Evolutionary conservation across 441 rosid genomes (phyloP), one percentile per base, ranked within the genome.

Genomic region (Euphorbia schlechtendalii): DNA sequence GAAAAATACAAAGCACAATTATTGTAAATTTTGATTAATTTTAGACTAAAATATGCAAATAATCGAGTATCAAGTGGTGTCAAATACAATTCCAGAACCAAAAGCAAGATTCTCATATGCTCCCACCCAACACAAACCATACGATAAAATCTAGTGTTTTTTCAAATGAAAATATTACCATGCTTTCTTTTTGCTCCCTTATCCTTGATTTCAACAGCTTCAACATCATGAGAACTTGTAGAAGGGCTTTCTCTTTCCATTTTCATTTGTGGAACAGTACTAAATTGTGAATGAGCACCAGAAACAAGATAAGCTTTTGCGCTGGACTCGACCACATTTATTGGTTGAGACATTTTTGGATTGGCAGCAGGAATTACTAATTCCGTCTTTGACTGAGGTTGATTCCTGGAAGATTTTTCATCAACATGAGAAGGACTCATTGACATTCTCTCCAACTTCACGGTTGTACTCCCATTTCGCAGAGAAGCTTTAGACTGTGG

Each of bases 121-220:
- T n/a, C 34, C 51, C 64, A 41, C n/a, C n/a, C n/a, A n/a, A n/a
- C n/a, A n/a, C n/a, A n/a, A 14, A 57, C 40, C 59, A 36, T 24
- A 36, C 13, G n/a, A 59, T 24, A 18, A 25, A 62, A 73, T 20
- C 43, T 1, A 12, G 59, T 59, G 8, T 8, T 36, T 48, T 34
- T 14, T 10, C 57, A 61, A 49, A 55, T 45, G 12, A 57, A 58
- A 66, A 55, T 56, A 53, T 73, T 82, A 90, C 98, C 94, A 53
- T 75, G 63, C 68, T 90, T 92, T 79, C 95, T 81, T 74, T 86
- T 86, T 17, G 64, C 77, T 60, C 87, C 90, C 75, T 74, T 84
- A 46, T 78, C 82, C 51, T 71, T 75, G 60, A 27, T 72, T 61
- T 75, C 71, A 60, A 73, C 69, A 70, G 70, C 77, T 68, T 75